These are phyloP conservation scores for Coemansia sp. DNA, from an alignment of 192 early-diverging fungal species.

Conservation along the genomic window DNA sequence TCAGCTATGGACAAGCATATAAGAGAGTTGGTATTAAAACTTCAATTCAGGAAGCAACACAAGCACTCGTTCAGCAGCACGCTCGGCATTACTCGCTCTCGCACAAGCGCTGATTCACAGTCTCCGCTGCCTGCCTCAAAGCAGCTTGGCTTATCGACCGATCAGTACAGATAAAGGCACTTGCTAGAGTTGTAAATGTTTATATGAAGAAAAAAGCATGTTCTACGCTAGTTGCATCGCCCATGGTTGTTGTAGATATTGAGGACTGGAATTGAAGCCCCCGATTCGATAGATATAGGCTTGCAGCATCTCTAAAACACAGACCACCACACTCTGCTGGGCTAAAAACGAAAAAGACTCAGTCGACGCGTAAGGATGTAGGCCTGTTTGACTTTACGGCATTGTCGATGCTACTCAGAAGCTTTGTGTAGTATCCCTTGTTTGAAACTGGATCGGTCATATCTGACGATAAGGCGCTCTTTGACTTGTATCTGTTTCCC, in stretches of 20 bases:
- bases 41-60: slow-evolving; percentile 37
- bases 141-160: slow-evolving; percentile 11
- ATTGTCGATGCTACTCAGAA: slow-evolving; percentile 38
- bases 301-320: neutral
- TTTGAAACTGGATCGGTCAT: slow-evolving; percentile 34
- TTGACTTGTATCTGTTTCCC: slow-evolving; percentile 26
- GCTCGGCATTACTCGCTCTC: slow-evolving; percentile 14
- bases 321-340: neutral
- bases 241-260: neutral
- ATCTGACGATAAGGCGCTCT: slow-evolving; percentile 25
- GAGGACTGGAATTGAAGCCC: neutral
- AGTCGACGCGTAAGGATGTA: slow-evolving; percentile 40
- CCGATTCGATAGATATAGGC: too few relatives aligned
- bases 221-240: too few relatives aligned
- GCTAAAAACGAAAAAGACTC: neutral
- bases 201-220: neutral
- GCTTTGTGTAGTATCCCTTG: slow-evolving; percentile 41
- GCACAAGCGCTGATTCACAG: slow-evolving; percentile 24
- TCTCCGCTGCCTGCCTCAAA: slow-evolving; percentile 13
- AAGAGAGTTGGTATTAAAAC: slow-evolving; percentile 16
- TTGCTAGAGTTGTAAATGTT: neutral
- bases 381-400: slow-evolving; percentile 25
- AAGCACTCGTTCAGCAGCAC: slow-evolving; percentile 22
- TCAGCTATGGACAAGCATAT: slow-evolving; percentile 46
- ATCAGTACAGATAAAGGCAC: slow-evolving; percentile 17